Base-by-base conservation (phyloP, 78 protist genomes). In the Dictyostelium capitatum region DNA sequence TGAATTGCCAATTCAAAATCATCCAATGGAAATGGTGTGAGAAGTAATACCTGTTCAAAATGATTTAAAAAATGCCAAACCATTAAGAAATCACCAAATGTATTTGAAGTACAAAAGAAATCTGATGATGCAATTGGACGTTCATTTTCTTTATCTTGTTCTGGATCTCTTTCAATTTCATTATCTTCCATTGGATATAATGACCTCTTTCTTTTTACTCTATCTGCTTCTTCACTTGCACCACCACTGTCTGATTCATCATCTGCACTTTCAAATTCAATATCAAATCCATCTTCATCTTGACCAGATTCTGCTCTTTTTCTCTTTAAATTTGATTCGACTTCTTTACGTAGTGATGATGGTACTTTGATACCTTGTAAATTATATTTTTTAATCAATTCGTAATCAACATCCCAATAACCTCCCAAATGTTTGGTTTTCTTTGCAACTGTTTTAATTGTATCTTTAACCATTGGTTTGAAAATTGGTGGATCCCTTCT, bases 381-480 rank as follows among this genome's bases (percentile, higher is more conserved):
- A 17, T 59, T 43, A 51, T 87, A 57, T 25, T 77, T 87, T 48
- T 56, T 48, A 7, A 53, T 41, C 2, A 87, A 6, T 10, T 64
- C 48, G 47, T 70, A 78, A 19, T 87, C 93, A 41, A 87, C 80
- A 19, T 75, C 72, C 93, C 93, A 87, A 47, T 64, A 87, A 11
- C 93, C 93, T 19, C 72, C 83, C 17, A 79, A 30, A n/a, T 77
- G 77, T 64, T 87, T 87, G 4, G 93, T 64, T 50, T 48, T 74
- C 53, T 87, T 87, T 6, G 93, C 51, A 15, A 87, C 73, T 11
- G 51, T 59, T 64, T 77, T 87, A 51, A 87, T 87, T 10, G 84
- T 77, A 64, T 87, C 93, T 17, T 87, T 87, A 4, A 87, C 82
- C 79, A 87, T 77, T 77, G 83, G 93, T 87, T 87, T 87, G 37